Base-by-base conservation (phyloP, 352 stramenopile species). In the Globisporangium spinosum region DNA sequence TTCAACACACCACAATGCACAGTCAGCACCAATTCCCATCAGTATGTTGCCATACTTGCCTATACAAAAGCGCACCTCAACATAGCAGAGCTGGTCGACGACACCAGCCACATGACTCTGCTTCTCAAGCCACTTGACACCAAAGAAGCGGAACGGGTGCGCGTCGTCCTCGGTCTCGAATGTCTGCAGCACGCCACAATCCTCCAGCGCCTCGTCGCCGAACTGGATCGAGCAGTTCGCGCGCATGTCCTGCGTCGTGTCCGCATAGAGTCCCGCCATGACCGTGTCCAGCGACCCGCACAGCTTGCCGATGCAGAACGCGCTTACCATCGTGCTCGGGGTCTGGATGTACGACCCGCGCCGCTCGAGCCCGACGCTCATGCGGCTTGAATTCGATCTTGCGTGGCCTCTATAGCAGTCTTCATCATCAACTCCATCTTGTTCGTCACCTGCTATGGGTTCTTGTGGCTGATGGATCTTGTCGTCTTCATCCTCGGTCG, bases 71-170 rank as follows among this genome's bases (percentile, higher is more conserved):
- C 58, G 49, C 64, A 69, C 71, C 78, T 90, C 82, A 17, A 89
- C 72, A 77, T 81, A 90, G 62, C 72, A 87, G 45, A 90, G 63
- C 43, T 88, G 79, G 51, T 90, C 79, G 27, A 79, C 70, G 8
- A 77, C 64, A 7, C 68, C 65, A 0, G 73, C 55, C 10, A 74
- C 59, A 47, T 77, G 57, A 2, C 71, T 66, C 34, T 71, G 59
- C 29, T 75, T 80, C 69, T 83, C 80, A 12, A 90, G 70, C 67
- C 81, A 90, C 59, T 90, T 90, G 64, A 89, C 71, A 12, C 82
- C 82, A 25, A 90, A 79, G 71, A 83, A 87, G 23, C 77, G 71
- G 55, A 79, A 78, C 57, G 82, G 80, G 5, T 82, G 64, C 13
- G 15, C 59, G 1, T 72, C 60, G 13, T 73, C 76, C 8, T 59